These are phyloP conservation scores for Stentor coeruleus DNA, from an alignment of 73 alveolate genomes.

Conservation along the genomic window DNA sequence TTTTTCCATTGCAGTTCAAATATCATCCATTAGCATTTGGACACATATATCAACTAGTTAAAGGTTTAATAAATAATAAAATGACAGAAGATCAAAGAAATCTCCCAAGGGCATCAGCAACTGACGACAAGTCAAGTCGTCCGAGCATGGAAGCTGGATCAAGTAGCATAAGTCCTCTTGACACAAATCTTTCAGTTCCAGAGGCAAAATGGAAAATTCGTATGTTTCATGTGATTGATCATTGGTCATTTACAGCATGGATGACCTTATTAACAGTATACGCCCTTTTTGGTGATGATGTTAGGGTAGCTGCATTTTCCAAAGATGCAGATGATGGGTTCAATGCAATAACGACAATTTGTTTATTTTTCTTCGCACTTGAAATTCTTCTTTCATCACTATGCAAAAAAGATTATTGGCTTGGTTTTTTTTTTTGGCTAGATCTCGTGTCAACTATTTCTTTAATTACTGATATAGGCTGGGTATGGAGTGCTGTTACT, in stretches of 20 bases:
- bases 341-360: constrained; percentile 34
- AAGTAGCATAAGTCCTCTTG: neutral
- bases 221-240: too few relatives aligned
- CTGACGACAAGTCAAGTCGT: constrained; percentile 3
- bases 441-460: constrained; percentile 30
- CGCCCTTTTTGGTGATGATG: constrained; percentile 71
- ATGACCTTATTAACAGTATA: constrained; percentile 52
- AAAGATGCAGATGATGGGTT: constrained; percentile 44
- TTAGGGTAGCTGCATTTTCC: constrained; percentile 42
- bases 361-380: constrained; percentile 27
- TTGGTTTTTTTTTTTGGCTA: constrained; percentile 26
- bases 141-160: neutral
- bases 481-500: constrained; percentile 19
- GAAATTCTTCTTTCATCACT: constrained; percentile 42
- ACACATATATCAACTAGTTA: too few relatives aligned
- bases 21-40: too few relatives aligned
- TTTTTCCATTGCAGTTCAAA: too few relatives aligned
- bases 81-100: neutral
- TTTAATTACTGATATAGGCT: constrained; percentile 27
- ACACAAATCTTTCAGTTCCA: too few relatives aligned
- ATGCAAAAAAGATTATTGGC: constrained; percentile 20
- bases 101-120: neutral
- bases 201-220: too few relatives aligned
- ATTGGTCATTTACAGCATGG: too few relatives aligned
- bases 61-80: too few relatives aligned